Evolutionary conservation across 2,329 filamentous ascomycete species (phyloP), one percentile per base, ranked within the genome.

Genomic region (Aspergillus pseudoglaucus): DNA sequence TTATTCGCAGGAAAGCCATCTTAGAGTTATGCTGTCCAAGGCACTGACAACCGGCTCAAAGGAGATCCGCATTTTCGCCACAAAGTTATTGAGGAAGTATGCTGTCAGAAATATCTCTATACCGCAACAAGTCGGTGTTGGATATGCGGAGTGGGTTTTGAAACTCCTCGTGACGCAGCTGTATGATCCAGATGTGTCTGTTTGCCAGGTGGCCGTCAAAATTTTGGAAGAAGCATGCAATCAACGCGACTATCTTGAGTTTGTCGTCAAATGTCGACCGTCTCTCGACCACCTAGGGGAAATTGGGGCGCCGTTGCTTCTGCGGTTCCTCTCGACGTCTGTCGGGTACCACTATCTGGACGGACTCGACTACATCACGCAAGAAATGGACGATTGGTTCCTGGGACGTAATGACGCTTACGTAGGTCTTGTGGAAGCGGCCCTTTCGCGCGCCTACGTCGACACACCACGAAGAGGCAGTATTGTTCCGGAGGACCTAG

Each of bases 331-430:
- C 46, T 96, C 90, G 0, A 97, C 91, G 0, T 96, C 90, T 2
- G 91, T 96, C 48, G 93, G 93, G 44, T 98, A 98, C 63, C 90
- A 97, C 67, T 98, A 98, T 67, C 78, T 98, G 5, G 90, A 97
- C 63, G 93, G 90, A 0, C 76, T 98, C 39, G 94, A 98, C 71
- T 98, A 98, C 65, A 98, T 98, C 67, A 96, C 90, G 52, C 93
- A 95, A 64, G 94, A 98, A 67, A 98, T 98, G 93, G 93, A 98
- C 58, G 94, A 98, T 70, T 98, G 93, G 93, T 98, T 97, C 63
- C 77, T 98, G 15, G 93, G 93, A 12, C 84, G 93, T 40, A 98
- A 98, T 63, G 91, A 98, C 65, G 85, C 84, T n/a, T 98, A 98
- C 57, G 93, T 98, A 44, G 81, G 83, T 33, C 80, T 97, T 37